Evolutionary conservation across 805 yeast genomes (phyloP).

Genomic region (Yarrowia phangngaensis): DNA sequence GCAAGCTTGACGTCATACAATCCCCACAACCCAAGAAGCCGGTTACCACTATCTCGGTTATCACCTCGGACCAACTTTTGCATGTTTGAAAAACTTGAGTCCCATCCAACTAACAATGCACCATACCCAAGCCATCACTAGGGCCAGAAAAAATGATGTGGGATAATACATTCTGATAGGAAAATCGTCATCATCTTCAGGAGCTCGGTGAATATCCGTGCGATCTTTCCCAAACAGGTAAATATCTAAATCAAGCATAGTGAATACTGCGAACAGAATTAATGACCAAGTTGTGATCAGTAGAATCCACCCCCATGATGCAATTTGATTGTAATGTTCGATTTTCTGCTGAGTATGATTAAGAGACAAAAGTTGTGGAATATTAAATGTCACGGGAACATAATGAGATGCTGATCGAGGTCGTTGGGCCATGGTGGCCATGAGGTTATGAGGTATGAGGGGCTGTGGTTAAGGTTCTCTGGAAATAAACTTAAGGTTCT

Average conservation of each 20-base stretch:
- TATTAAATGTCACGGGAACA: constrained; percentile 13
- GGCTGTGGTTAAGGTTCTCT: neutral
- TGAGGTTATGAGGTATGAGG: neutral
- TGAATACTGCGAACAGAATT: constrained; percentile 25
- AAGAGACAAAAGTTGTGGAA: constrained; percentile 5
- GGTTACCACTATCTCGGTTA: no score
- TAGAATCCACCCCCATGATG: constrained; percentile 26
- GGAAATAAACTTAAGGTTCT: neutral
- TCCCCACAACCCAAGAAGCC: no score
- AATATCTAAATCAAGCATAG: constrained; percentile 21
- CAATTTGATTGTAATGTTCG: constrained; percentile 11
- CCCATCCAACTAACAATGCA: constrained; percentile 73
- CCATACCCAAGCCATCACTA: constrained; percentile 59
- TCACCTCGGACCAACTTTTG: constrained; percentile 55
- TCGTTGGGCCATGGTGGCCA: constrained; percentile 6
- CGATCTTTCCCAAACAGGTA: constrained; percentile 26
- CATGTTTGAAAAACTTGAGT: constrained; percentile 72
- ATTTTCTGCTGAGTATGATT: constrained; percentile 15
- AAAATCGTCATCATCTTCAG: constrained; percentile 38
- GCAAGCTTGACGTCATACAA: no score
- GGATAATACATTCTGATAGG: constrained; percentile 44
- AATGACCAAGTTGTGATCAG: constrained; percentile 28
- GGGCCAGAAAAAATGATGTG: constrained; percentile 38
- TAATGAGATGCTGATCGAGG: constrained; percentile 25
- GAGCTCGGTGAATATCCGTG: constrained; percentile 27